A percentile compares a stretch with the other conserved stretches of the same genome.
Evolutionary conservation across 2,329 filamentous ascomycete species (phyloP).

Genomic region (Pseudomassariella vexata): DNA sequence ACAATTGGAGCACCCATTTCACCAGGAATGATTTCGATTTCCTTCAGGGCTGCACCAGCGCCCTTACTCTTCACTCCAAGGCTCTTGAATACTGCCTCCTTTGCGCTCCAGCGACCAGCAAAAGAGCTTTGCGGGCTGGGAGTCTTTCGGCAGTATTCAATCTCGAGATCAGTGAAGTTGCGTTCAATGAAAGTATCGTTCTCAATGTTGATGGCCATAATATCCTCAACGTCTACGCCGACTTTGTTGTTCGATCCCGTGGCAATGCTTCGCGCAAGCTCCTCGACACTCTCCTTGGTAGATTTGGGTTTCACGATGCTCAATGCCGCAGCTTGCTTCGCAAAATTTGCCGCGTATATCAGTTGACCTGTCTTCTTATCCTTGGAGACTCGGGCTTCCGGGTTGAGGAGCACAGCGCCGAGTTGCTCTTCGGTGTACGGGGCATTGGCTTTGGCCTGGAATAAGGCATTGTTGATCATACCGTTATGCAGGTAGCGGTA

Average conservation of each 20-base stretch:
- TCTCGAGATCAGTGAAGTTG: constrained; percentile 85
- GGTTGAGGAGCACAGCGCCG: constrained; percentile 86
- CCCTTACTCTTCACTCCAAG: constrained; percentile 82
- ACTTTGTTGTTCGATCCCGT: constrained; percentile 62
- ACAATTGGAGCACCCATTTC: constrained; percentile 79
- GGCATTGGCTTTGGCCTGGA: constrained; percentile 87
- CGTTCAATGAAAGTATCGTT: constrained; percentile 92
- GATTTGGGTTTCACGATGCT: constrained; percentile 46
- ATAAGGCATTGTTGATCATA: constrained; percentile 95
- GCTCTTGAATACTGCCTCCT: constrained; percentile 98
- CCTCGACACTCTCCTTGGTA: constrained; percentile 71
- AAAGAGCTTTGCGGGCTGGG: constrained; percentile 83
- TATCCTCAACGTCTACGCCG: constrained; percentile 89
- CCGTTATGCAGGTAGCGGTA: constrained; percentile 99
- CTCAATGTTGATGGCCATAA: constrained; percentile 80
- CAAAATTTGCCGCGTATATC: constrained; percentile 64
- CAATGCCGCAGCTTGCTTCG: constrained; percentile 53
- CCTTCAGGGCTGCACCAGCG: constrained; percentile 81
- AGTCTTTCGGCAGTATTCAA: constrained; percentile 78
- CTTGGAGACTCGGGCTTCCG: constrained; percentile 74
- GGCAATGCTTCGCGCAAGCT: constrained; percentile 59
- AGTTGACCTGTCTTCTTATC: constrained; percentile 85
- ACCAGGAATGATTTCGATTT: constrained; percentile 86
- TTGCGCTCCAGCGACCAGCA: constrained; percentile 92
- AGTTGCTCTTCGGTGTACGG: constrained; percentile 89